phyloP scores from a whole-genome alignment of 2,329 filamentous ascomycete genomes.

The Xylariaceae sp. region DNA sequence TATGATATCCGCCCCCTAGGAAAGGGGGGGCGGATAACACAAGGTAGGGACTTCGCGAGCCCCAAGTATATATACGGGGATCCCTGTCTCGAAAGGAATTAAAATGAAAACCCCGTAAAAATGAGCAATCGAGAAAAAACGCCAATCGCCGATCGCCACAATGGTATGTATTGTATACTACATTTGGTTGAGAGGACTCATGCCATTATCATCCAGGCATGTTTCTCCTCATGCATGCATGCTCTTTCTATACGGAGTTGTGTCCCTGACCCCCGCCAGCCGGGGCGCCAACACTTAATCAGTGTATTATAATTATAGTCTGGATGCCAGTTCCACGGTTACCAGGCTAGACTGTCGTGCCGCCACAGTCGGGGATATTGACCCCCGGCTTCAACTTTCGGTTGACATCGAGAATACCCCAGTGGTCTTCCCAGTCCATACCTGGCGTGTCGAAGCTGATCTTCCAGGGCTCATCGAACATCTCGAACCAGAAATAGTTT shows the following conservation, averaged over 20 bases:
- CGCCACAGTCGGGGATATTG: conserved; percentile 80
- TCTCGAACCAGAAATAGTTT: conserved; percentile 96
- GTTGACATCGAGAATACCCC: conserved; percentile 83
- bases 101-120: background rate
- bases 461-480: conserved; percentile 98
- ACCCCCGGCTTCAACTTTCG: conserved; percentile 79
- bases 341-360: conserved; percentile 53
- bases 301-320: background rate
- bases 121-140: background rate
- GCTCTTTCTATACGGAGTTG: background rate
- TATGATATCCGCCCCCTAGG: too few species aligned
- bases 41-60: too few species aligned
- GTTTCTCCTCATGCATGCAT: background rate
- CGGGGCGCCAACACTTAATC: background rate
- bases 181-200: background rate
- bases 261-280: background rate
- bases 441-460: conserved; percentile 59
- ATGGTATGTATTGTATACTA: background rate
- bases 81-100: background rate
- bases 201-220: conserved; percentile 5
- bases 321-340: background rate
- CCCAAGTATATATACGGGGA: conserved; percentile 1
- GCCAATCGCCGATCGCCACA: conserved; percentile 5
- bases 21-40: too few species aligned
- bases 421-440: conserved; percentile 89